Base-by-base conservation (phyloP, 331 rosid genomes). In the Malus hybrid region DNA sequence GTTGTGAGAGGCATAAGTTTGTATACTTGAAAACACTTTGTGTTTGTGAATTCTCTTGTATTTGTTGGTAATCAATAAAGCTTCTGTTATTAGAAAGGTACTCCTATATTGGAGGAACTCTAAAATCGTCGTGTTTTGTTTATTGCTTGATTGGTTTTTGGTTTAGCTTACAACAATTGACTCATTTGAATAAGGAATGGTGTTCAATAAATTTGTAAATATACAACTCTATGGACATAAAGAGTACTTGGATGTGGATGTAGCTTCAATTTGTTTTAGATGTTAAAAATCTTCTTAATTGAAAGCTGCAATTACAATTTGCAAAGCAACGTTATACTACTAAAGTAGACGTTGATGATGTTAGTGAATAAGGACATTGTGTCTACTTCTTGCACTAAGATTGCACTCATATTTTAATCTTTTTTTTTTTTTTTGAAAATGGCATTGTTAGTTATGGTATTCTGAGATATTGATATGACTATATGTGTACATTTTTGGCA, bases 311-410 rank as follows among this genome's bases (percentile, higher is more conserved):
- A 15, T 50, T 50, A 16, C n/a, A 50, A 50, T 50, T 50, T 50
- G 55, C 55, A 50, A 5, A 15, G 55, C n/a, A 48, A 48, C 19
- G 0, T 5, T 14, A 16, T 5, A 15, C 55, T 9, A 39, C 46
- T 39, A 9, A 15, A 6, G n/a, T 50, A 15, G 55, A 50, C 8
- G 7, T 50, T 2, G 8, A 50, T 50, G 2, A 5, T 6, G 3
- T 50, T 7, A 15, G 7, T 50, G 2, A 50, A 0, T 11, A 0
- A 3, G 0, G 2, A 44, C 5, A 44, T 1, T 44, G 15, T 44
- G n/a, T 50, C 7, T 5, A 1, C n/a, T 15, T 50, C 1, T 50
- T 50, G 55, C 8, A 50, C 3, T 15, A 5, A 50, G 1, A 15
- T 50, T 50, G 16, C 7, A 0, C 55, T 15, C n/a, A 50, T 2